Evolutionary conservation across 2,329 filamentous ascomycete genomes (phyloP), one percentile per base, ranked within the genome.

Genomic region (Elsinoe ampelina): DNA sequence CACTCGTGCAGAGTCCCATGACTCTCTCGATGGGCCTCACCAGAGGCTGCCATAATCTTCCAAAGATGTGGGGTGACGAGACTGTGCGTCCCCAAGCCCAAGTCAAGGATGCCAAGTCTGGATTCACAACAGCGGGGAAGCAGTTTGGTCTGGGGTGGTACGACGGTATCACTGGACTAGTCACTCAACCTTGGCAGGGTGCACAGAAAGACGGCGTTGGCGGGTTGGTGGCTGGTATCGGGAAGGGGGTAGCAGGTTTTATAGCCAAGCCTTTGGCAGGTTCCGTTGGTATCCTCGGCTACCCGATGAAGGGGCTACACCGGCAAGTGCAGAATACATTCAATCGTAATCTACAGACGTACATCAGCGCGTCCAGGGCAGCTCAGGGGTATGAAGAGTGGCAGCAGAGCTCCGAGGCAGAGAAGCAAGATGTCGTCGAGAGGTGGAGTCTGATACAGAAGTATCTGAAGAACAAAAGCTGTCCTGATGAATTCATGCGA

Each of bases 191-290:
- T 0, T 67, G 84, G 2, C 77, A 77, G 57, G 87, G 81, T 15
- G 79, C 79, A 1, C 76, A 77, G 62, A 80, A 85, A 61, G 80
- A 82, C 58, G 83, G 83, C 1, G 66, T 74, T 3, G 75, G 74
- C 2, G 88, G 88, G 1, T 75, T 91, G 6, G 65, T 89, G 7
- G 92, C 91, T 68, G 88, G 88, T 0, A 76, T 92, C 47, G 87
- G 84, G 1, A 91, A 89, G 67, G 88, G 87, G 0, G 79, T 92
- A 41, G 87, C 85, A 2, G 89, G 89, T 0, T 64, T 91, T 2
- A 73, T 89, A 1, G 69, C 89, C 5, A 95, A 95, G 67, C 85
- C 86, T 5, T 80, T 81, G 43, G 87, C 87, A 58, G 86, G 79
- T 5, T 69, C 87, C 13, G 26, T 59, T 12, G 58, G 47, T 1